phyloP scores from a whole-genome alignment of 2,329 filamentous ascomycete genomes.

The Diaporthe sp. region DNA sequence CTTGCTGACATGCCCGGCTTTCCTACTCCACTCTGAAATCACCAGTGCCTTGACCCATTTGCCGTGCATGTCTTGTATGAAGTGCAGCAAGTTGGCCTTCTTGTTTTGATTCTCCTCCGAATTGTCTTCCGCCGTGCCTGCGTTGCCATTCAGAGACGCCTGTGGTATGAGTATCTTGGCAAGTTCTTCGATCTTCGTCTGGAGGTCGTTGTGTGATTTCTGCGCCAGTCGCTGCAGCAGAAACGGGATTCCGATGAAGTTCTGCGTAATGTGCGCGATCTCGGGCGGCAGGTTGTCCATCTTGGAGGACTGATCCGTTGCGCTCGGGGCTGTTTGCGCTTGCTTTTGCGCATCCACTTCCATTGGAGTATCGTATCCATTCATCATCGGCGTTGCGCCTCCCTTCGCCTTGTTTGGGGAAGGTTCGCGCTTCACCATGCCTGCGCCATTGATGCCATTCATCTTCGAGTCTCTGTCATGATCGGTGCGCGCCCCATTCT shows the following conservation, averaged over 20 bases:
- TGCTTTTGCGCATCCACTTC: conserved; percentile 38
- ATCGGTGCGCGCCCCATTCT: conserved; percentile 64
- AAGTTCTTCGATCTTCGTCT: conserved; percentile 76
- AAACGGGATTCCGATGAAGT: conserved; percentile 79
- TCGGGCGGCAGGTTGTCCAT: conserved; percentile 71
- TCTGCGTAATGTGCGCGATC: conserved; percentile 77
- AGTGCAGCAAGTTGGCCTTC: conserved; percentile 79
- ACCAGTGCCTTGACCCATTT: conserved; percentile 95
- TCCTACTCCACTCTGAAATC: conserved; percentile 88
- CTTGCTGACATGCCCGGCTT: conserved; percentile 81
- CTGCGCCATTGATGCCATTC: conserved; percentile 57
- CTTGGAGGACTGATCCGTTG: conserved; percentile 46
- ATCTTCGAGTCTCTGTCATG: conserved; percentile 61
- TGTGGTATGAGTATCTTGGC: conserved; percentile 72
- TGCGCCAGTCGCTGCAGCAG: conserved; percentile 85
- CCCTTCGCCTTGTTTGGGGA: conserved; percentile 48
- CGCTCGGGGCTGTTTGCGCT: conserved; percentile 38
- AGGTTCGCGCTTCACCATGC: conserved; percentile 41
- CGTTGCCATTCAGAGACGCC: conserved; percentile 60
- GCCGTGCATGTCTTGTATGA: conserved; percentile 81
- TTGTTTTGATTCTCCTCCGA: conserved; percentile 77
- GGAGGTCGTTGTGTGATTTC: conserved; percentile 82
- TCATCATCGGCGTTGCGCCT: conserved; percentile 42
- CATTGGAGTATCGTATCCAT: conserved; percentile 42
- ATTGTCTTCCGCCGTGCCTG: conserved; percentile 61